Percentiles rank a stretch among this genome's conserved stretches.
Conservation (phyloP, 345 rosid genomes). For the Lepidium africanum region DNA sequence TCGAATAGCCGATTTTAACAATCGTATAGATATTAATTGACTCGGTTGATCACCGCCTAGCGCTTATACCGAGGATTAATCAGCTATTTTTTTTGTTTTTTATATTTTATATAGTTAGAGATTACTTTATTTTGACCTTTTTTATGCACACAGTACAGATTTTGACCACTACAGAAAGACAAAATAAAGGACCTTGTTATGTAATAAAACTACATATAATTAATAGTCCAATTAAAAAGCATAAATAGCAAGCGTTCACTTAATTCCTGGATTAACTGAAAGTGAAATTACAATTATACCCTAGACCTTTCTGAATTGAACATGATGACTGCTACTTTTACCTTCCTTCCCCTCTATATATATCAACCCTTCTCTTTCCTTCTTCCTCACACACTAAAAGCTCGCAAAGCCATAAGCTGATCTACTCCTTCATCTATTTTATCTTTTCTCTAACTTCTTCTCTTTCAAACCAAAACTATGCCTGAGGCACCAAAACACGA, state of each 20-base stretch:
- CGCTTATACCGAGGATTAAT: too few species aligned
- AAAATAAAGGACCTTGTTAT: neutral
- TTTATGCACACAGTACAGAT: slow-evolving; percentile 10
- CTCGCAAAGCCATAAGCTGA: neutral
- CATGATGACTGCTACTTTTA: neutral
- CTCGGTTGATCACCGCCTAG: too few species aligned
- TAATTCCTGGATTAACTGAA: neutral
- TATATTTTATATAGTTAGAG: too few species aligned
- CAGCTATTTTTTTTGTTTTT: too few species aligned
- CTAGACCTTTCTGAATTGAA: neutral
- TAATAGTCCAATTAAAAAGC: slow-evolving; percentile 1
- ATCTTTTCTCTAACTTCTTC: neutral
- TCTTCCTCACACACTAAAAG: slow-evolving; percentile 50
- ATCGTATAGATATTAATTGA: too few species aligned
- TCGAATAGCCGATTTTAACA: too few species aligned
- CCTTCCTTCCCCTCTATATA: slow-evolving; percentile 28
- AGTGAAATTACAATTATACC: neutral
- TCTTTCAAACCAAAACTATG: slow-evolving; percentile 39
- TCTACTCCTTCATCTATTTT: neutral
- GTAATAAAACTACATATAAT: neutral
- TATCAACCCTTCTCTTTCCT: slow-evolving; percentile 33
- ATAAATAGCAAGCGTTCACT: slow-evolving; percentile 6
- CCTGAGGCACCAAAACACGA: slow-evolving; percentile 71
- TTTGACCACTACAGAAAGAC: slow-evolving; percentile 19
- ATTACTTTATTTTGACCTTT: too few species aligned